Evolutionary conservation across 768 basidiomycete species (phyloP), one percentile per base, ranked within the genome.

Genomic region (Jaapia argillacea): DNA sequence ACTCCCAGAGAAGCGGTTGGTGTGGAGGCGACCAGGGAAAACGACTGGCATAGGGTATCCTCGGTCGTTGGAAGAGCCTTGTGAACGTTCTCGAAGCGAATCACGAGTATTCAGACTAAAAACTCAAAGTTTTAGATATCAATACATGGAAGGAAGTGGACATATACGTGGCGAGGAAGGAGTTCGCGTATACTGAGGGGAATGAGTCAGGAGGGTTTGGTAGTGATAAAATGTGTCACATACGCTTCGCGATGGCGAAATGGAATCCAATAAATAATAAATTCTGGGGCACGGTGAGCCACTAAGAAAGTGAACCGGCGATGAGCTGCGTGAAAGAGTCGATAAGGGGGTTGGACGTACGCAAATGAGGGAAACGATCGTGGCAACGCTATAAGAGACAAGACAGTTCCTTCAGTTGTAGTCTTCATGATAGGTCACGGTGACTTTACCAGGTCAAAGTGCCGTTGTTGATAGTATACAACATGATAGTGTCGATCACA

Each of bases 211-310:
- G 7, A 21, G 4, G 24, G 16, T 24, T 4, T 0, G 7, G n/a
- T 13, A 2, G 26, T 23, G n/a, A 24, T 1, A 7, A 33, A 26
- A 20, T 10, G 28, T n/a, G 16, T 16, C 28, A 6, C 62, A 0
- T 48, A 61, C 60, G 12, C 45, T 61, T 61, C 5, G 61, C 59
- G 7, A 61, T 61, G 1, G 60, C 56, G 42, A 61, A 61, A 47
- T 61, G 60, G 58, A 61, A 61, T 4, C 58, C 60, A 3, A 61
- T 49, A 56, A 63, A 61, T 43, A 61, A 60, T 47, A 61, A 36
- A 35, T 61, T 61, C 26, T 63, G 59, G 14, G 60, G 62, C 62
- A 61, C 61, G 20, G 50, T 13, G 13, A 61, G 39, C 60, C 60
- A 61, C 60, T 61, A 20, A 10, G 0, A 13, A 13, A 4, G 10